Percentiles rank a stretch among this genome's conserved stretches.
These are phyloP conservation scores for Sporothrix euskadiensis DNA, from an alignment of 2,329 filamentous ascomycete genomes.

Conservation along the genomic window DNA sequence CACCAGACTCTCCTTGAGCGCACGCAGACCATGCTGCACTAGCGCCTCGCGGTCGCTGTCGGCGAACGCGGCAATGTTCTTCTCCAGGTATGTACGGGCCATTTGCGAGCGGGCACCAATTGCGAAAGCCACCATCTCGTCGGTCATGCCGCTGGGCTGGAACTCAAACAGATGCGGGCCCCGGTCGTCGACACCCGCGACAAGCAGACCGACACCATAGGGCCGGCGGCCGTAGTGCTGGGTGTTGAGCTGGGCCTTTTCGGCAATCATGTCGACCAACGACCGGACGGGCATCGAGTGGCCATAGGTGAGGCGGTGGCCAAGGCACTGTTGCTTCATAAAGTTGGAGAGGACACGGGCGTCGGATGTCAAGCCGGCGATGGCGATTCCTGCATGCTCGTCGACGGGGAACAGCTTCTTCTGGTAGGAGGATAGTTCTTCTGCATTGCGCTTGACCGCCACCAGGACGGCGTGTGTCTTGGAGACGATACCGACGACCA, in stretches of 20 bases:
- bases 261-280: constrained; percentile 87
- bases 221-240: constrained; percentile 96
- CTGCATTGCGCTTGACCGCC: constrained; percentile 97
- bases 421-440: constrained; percentile 99
- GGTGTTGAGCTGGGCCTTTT: constrained; percentile 96
- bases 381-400: constrained; percentile 91
- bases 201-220: constrained; percentile 90
- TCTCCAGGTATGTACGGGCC: constrained; percentile 94
- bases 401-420: constrained; percentile 98
- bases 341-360: constrained; percentile 99
- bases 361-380: constrained; percentile 95
- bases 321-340: constrained; percentile 99
- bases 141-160: constrained; percentile 91
- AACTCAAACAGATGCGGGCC: constrained; percentile 98
- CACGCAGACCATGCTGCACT: constrained; percentile 84
- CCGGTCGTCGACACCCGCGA: constrained; percentile 89
- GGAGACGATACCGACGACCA: constrained; percentile 94
- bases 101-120: constrained; percentile 97
- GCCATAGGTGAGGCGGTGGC: constrained; percentile 92
- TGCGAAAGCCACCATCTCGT: constrained; percentile 95
- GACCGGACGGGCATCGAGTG: constrained; percentile 87
- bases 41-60: constrained; percentile 78
- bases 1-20: constrained; percentile 90
- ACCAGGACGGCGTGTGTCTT: constrained; percentile 97
- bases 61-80: constrained; percentile 82